Percentiles rank a stretch among this genome's conserved stretches.
These are phyloP conservation scores for Saprolegnia parasitica DNA, from an alignment of 352 stramenopile genomes.

Conservation along the genomic window DNA sequence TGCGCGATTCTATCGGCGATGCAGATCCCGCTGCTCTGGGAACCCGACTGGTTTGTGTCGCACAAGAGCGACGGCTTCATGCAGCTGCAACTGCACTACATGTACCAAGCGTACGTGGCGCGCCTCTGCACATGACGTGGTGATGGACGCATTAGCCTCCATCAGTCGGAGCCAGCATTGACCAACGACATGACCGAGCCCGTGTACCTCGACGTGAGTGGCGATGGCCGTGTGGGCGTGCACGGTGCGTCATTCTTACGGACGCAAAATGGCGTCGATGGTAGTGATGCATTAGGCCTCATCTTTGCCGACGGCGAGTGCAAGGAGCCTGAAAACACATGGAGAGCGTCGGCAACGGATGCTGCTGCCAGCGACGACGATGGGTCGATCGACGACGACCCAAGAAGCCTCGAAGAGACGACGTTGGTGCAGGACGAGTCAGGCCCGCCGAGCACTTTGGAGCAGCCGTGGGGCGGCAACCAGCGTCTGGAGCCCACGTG, in stretches of 20 bases:
- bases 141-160: constrained; percentile 11
- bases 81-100: constrained; percentile 4
- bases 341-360: neutral
- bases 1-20: neutral
- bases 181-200: neutral
- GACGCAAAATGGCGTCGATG: neutral
- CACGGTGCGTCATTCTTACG: neutral
- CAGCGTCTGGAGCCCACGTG: no score
- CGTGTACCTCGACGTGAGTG: neutral
- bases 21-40: constrained; percentile 19
- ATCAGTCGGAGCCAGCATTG: constrained; percentile 4
- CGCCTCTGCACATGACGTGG: neutral
- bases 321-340: neutral
- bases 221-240: neutral
- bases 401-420: no score
- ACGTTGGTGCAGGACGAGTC: no score
- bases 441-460: no score
- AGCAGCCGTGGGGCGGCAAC: no score
- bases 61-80: constrained; percentile 18
- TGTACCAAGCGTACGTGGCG: constrained; percentile 21
- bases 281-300: neutral
- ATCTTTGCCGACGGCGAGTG: constrained; percentile 7
- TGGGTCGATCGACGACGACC: neutral
- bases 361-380: neutral
- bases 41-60: neutral